Evolutionary conservation across 2,329 filamentous ascomycete species (phyloP), one percentile per base, ranked within the genome.

Genomic region (Chaetomium strumarium): DNA sequence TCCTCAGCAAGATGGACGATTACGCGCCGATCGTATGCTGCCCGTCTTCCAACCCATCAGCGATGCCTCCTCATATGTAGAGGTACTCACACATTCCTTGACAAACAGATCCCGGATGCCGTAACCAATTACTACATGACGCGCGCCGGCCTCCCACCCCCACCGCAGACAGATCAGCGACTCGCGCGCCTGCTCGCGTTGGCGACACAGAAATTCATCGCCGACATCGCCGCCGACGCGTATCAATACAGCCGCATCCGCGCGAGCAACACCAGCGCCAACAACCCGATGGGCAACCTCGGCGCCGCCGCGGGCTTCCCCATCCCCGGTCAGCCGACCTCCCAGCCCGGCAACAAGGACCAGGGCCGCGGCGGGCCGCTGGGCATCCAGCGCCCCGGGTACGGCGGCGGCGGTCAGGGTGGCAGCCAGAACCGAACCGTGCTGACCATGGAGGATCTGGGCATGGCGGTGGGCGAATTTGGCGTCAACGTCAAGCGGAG

Each of bases 61-160:
- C n/a, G 13, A 20, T 11, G 6, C 12, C 3, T 8, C 29, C 19
- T 29, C 36, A 12, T 6, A 29, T 30, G 24, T 46, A 36, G 44
- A 7, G 49, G 46, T n/a, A 43, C 42, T 3, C 5, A 14, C 14
- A 10, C 16, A 11, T 4, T 4, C 8, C 6, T 12, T 41, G 14
- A 30, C n/a, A n/a, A 38, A 44, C 62, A 96, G 89, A 97, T 99
- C 62, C 93, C 93, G 42, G 93, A 99, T 67, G 93, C 93, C 17
- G 93, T 99, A 19, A 97, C 91, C 58, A 86, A 95, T 69, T 96
- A 97, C 78, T 99, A 99, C 74, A 88, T 99, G 74, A 95, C 92
- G 36, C 87, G 95, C 62, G 90, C 92, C 60, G 93, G 93, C 49
- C 88, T 99, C 4, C 91, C 93, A 33, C 92, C 92, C 1, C 90